Evolutionary conservation across 306 rosid genomes (phyloP), one percentile per base, ranked within the genome.

Genomic region (Dalbergia oliveri): DNA sequence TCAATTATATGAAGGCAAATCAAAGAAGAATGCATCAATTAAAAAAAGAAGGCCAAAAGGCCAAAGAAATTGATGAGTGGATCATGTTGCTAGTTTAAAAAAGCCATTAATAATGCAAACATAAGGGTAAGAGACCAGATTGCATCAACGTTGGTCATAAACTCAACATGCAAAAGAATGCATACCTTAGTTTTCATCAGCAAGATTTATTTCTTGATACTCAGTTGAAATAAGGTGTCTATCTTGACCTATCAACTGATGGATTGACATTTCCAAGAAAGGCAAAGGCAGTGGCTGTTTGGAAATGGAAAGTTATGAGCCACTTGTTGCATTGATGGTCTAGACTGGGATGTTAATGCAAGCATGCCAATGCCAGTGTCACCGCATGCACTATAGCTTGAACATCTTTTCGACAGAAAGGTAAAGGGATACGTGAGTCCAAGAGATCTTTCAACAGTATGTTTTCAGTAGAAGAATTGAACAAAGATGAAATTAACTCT

Each of bases 301-400:
- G 33, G 3, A 37, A 21, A 3, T 0, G 0, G 7, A 21, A 57
- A 77, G 26, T 6, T 78, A 15, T 11, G 1, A n/a, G 21, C 41
- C 6, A 79, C 71, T 21, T 61, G 10, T 6, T 60, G 63, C 72
- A 71, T 79, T 18, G 83, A 18, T 19, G 78, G 72, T 16, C 45
- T 73, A 0, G 16, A 35, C 1, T 61, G 26, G 69, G 69, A 3
- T 14, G 18, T 0, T 69, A 8, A 9, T 2, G 3, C 16, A 70
- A 6, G 34, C 78, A 79, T 1, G 56, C 21, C 3, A 72, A 51
- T 47, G 56, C 78, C 14, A 14, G 1, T 18, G 11, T 37, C 5
- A 11, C 15, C 7, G 37, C 39, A 4, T 21, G 34, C 11, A 26
- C 7, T n/a, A 80, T 34, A 63, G 72, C 73, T 8, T 72, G 21